A percentile compares a stretch with the other conserved stretches of the same genome.
Evolutionary conservation across 2,329 filamentous ascomycete genomes (phyloP).

Genomic region (Tetracladium maxilliforme): DNA sequence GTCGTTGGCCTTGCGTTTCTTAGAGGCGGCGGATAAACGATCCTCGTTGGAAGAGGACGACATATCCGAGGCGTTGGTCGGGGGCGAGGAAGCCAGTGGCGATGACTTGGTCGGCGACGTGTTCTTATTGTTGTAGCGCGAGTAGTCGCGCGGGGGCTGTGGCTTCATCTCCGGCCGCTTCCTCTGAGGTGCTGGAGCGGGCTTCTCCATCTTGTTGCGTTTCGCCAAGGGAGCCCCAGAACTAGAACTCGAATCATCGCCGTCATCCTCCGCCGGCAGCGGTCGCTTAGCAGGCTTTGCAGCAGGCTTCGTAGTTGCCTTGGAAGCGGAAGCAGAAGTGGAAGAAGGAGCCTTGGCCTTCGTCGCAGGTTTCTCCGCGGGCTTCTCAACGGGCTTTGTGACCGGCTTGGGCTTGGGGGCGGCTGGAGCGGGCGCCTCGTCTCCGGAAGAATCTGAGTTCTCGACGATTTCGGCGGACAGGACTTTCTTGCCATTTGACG

Average conservation of each 20-base stretch:
- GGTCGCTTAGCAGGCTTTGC: conserved; percentile 13
- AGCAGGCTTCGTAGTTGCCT: conserved; percentile 18
- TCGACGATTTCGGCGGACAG: conserved; percentile 42
- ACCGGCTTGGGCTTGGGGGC: too few species aligned
- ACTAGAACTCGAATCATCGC: too few species aligned
- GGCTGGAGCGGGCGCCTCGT: too few species aligned
- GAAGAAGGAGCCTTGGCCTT: too few species aligned
- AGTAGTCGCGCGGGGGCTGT: conserved; percentile 25
- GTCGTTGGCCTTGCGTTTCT: conserved; percentile 28
- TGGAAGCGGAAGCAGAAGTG: conserved; percentile 29
- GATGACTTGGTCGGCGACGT: conserved; percentile 49
- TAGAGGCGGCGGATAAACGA: conserved; percentile 10
- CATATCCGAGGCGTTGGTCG: conserved; percentile 49
- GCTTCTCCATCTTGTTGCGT: conserved; percentile 12
- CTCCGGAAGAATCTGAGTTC: too few species aligned
- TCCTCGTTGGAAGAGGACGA: conserved; percentile 21
- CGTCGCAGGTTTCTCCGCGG: too few species aligned
- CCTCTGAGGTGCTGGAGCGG: conserved; percentile 5
- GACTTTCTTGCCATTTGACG: conserved; percentile 26
- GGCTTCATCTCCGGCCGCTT: too few species aligned
- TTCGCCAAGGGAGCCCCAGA: conserved; percentile 16
- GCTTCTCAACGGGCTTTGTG: too few species aligned
- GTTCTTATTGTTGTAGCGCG: conserved; percentile 30
- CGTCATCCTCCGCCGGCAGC: too few species aligned
- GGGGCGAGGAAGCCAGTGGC: conserved; percentile 48